These are phyloP conservation scores for Diplodia intermedia DNA, from an alignment of 2,329 filamentous ascomycete species.

Conservation along the genomic window DNA sequence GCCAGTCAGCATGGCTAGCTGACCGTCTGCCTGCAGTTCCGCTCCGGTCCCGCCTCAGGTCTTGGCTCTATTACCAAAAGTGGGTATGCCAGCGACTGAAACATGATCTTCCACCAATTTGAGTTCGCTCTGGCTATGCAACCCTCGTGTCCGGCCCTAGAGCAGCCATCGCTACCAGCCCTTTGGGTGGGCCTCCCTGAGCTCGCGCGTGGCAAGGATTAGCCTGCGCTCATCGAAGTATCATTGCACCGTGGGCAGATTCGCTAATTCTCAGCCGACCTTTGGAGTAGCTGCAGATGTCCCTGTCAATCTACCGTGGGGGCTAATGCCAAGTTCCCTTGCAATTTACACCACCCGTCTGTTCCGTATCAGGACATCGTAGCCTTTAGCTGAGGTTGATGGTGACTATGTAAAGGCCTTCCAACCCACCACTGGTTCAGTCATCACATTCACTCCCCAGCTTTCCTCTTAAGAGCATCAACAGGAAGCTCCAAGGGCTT, in stretches of 20 bases:
- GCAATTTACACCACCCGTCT: slow-evolving; percentile 9
- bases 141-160: slow-evolving; percentile 14
- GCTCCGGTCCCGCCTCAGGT: slow-evolving; percentile 18
- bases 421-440: background rate
- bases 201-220: slow-evolving; percentile 3
- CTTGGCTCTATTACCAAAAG: slow-evolving; percentile 28
- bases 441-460: slow-evolving; percentile 26
- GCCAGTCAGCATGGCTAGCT: slow-evolving; percentile 23
- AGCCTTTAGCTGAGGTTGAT: slow-evolving; percentile 7
- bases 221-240: slow-evolving; percentile 4
- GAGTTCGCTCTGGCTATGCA: slow-evolving; percentile 12
- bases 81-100: slow-evolving; percentile 6
- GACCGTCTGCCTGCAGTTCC: background rate
- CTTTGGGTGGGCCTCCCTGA: background rate
- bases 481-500: background rate
- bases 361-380: slow-evolving; percentile 3
- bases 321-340: background rate
- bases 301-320: slow-evolving; percentile 8
- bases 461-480: slow-evolving; percentile 2
- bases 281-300: background rate
- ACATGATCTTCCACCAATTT: slow-evolving; percentile 29
- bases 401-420: slow-evolving; percentile 26
- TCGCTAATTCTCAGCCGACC: slow-evolving; percentile 13
- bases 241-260: slow-evolving; percentile 11
- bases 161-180: slow-evolving; percentile 7